Evolutionary conservation across 192 early-diverging fungal species (phyloP).

Genomic region (Chytriomyces hyalinus): DNA sequence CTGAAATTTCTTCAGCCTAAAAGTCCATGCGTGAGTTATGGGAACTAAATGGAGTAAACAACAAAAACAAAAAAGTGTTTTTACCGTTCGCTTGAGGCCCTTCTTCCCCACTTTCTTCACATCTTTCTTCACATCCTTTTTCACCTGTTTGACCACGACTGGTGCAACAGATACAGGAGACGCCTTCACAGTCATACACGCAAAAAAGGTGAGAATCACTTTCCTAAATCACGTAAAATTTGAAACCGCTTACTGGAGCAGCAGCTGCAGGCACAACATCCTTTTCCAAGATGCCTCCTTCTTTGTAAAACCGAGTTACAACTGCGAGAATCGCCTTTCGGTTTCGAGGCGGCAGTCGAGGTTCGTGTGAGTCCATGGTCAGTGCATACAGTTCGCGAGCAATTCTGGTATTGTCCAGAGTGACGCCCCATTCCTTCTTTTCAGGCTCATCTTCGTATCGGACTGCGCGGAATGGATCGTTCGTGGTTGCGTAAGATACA

Average conservation of each 20-base stretch:
- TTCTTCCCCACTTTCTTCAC: background rate
- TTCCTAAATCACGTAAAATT: background rate
- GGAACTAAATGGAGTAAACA: too few species aligned
- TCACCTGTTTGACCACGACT: background rate
- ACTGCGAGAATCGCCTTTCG: background rate
- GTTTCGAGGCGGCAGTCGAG: background rate
- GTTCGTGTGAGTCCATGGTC: background rate
- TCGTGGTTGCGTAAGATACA: background rate
- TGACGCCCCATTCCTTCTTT: slow-evolving; percentile 23
- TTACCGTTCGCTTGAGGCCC: slow-evolving; percentile 1
- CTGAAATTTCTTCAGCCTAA: background rate
- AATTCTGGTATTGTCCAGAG: slow-evolving; percentile 12
- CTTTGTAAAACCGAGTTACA: slow-evolving; percentile 8
- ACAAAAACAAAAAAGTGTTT: too few species aligned
- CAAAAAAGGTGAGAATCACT: background rate
- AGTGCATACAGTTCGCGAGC: background rate
- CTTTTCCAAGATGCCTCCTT: slow-evolving; percentile 20
- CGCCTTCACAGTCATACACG: background rate
- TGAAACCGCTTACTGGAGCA: background rate
- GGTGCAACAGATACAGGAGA: background rate
- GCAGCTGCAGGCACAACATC: slow-evolving; percentile 18
- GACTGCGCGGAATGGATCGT: background rate
- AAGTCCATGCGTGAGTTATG: too few species aligned
- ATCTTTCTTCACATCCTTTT: background rate
- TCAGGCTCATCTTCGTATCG: slow-evolving; percentile 33